Percentiles rank a stretch among this genome's conserved stretches.
These are phyloP conservation scores for Dichotomocladium elegans DNA, from an alignment of 371 early-diverging fungal genomes.

Conservation along the genomic window DNA sequence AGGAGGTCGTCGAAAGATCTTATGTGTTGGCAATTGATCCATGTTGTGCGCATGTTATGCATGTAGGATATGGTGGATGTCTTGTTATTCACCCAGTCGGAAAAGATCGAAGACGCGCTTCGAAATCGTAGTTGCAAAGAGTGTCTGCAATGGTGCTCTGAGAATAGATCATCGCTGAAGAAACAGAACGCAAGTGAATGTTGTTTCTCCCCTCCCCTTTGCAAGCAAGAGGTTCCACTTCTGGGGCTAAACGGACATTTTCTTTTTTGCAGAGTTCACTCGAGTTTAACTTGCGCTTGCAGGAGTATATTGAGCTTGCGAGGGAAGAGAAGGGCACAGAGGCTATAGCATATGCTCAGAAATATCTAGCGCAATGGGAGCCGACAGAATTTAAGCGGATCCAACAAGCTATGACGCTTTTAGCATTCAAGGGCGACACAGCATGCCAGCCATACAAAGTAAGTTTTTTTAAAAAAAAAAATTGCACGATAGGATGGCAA, in stretches of 20 bases:
- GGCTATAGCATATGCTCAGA: constrained; percentile 83
- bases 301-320: constrained; percentile 89
- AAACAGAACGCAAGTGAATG: constrained; percentile 48
- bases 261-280: constrained; percentile 71
- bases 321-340: constrained; percentile 58
- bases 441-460: constrained; percentile 47
- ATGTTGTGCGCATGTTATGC: neutral
- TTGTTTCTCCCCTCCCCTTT: neutral
- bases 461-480: too few relatives aligned
- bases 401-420: constrained; percentile 81
- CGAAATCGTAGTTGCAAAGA: constrained; percentile 73
- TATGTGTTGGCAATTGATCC: neutral
- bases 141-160: constrained; percentile 89
- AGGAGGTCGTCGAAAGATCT: neutral
- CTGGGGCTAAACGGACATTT: neutral
- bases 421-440: constrained; percentile 78
- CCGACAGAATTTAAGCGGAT: constrained; percentile 71
- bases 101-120: constrained; percentile 76
- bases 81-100: constrained; percentile 79
- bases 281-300: constrained; percentile 90
- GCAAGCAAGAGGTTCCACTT: too few relatives aligned
- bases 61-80: constrained; percentile 83
- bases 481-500: too few relatives aligned
- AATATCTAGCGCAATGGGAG: constrained; percentile 74
- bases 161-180: constrained; percentile 80